Evolutionary conservation across 306 rosid genomes (phyloP).

Genomic region (Fagus crenata): DNA sequence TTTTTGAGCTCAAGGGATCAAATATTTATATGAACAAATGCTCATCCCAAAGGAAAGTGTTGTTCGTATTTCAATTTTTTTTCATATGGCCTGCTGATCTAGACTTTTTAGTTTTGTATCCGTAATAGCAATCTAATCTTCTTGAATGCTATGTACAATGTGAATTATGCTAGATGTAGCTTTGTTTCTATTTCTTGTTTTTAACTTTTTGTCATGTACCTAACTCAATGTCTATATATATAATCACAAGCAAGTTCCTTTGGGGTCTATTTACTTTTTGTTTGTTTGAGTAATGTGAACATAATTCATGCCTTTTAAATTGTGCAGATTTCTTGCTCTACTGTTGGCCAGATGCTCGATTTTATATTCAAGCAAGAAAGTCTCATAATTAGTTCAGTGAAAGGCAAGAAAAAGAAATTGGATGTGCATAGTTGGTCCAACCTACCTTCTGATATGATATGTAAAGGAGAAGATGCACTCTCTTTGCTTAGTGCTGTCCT

Average conservation of each 20-base stretch:
- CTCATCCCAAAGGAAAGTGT: neutral
- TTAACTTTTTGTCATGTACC: neutral
- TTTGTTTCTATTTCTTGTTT: neutral
- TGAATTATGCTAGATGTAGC: neutral
- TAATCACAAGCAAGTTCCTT: neutral
- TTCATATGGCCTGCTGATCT: neutral
- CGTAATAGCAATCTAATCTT: constrained; percentile 5
- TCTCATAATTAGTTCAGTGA: constrained; percentile 28
- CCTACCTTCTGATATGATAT: constrained; percentile 31
- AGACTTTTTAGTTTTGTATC: neutral
- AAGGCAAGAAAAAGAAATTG: constrained; percentile 62
- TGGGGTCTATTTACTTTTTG: neutral
- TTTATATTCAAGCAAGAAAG: constrained; percentile 39
- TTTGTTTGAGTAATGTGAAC: constrained; percentile 22
- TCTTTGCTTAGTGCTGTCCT: constrained; percentile 66
- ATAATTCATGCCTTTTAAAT: constrained; percentile 30
- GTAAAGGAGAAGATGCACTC: constrained; percentile 43
- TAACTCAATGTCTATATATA: neutral
- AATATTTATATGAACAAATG: neutral
- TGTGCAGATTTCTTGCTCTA: constrained; percentile 62
- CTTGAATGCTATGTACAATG: neutral
- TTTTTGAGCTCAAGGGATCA: neutral
- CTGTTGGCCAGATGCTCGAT: constrained; percentile 54
- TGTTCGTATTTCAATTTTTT: neutral
- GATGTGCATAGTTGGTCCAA: constrained; percentile 34